phyloP scores from a whole-genome alignment of 306 rosid genomes.

The Gastrolobium villosum region DNA sequence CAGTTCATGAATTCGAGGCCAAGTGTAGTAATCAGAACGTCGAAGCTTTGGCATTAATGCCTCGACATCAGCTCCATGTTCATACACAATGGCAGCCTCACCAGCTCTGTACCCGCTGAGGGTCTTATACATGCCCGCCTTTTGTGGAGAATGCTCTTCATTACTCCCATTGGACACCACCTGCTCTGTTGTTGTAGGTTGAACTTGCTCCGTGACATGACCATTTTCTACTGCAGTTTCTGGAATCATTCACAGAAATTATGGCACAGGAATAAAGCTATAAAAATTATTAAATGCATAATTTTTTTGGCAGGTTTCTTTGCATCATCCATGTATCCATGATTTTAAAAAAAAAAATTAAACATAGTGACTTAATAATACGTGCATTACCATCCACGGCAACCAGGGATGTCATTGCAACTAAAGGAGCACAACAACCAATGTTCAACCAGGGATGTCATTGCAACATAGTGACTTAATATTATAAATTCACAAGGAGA shows the following conservation, averaged over 20 bases:
- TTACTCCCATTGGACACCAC: constrained; percentile 66
- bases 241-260: constrained; percentile 45
- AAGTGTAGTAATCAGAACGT: constrained; percentile 87
- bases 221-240: constrained; percentile 67
- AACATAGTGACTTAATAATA: background rate
- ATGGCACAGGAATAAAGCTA: background rate
- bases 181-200: constrained; percentile 56
- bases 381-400: constrained; percentile 18
- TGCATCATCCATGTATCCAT: background rate
- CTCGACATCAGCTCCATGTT: constrained; percentile 97
- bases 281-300: too few species aligned
- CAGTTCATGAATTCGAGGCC: constrained; percentile 88
- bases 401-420: background rate
- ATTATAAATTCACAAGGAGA: constrained; percentile 15
- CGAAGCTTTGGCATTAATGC: constrained; percentile 98
- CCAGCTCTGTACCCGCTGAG: constrained; percentile 96
- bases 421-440: background rate
- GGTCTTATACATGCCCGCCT: constrained; percentile 75
- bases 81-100: constrained; percentile 97
- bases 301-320: too few species aligned
- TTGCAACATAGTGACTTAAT: too few species aligned
- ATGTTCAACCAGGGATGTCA: too few species aligned
- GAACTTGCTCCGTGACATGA: constrained; percentile 57
- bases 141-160: constrained; percentile 70
- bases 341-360: constrained; percentile 15